Evolutionary conservation across 176 grass and related monocot species (phyloP).

Genomic region (Puccinellia tenuiflora): DNA sequence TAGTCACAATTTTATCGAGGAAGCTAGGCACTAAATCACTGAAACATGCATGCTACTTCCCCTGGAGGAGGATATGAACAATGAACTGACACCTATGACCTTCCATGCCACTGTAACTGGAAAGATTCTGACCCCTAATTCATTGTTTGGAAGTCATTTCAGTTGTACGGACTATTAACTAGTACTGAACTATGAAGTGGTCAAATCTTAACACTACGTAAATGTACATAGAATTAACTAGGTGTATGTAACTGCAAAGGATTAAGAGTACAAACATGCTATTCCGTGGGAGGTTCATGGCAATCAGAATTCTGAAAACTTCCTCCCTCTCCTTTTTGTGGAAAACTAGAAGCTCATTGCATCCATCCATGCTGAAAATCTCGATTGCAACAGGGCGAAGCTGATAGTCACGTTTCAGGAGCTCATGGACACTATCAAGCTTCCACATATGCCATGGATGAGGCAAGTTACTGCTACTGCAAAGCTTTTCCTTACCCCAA

Average conservation of each 20-base stretch:
- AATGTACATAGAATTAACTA: conserved; percentile 14
- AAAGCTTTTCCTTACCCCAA: conserved; percentile 96
- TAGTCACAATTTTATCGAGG: not conserved
- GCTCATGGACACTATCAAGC: conserved; percentile 93
- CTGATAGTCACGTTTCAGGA: conserved; percentile 98
- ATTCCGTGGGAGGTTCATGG: conserved; percentile 98
- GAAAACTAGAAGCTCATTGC: conserved; percentile 97
- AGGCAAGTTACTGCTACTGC: conserved; percentile 71
- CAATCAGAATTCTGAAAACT: conserved; percentile 86
- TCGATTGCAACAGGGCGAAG: conserved; percentile 95
- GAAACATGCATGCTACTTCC: conserved; percentile 3
- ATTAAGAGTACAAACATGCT: conserved; percentile 80
- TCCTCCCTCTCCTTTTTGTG: conserved; percentile 99
- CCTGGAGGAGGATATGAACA: not conserved
- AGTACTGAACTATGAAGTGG: conserved; percentile 3
- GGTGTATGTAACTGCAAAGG: conserved; percentile 13
- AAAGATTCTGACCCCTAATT: not conserved
- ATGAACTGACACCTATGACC: not conserved
- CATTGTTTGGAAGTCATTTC: conserved; percentile 7
- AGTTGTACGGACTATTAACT: not conserved
- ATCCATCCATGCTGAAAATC: conserved; percentile 99
- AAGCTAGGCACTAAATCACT: not conserved
- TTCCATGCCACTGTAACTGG: conserved; percentile 10
- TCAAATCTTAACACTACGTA: conserved; percentile 9
- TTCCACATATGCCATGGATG: conserved; percentile 99